Base-by-base conservation (phyloP, 208 protist species). In the Trypanosoma platydactyli region DNA sequence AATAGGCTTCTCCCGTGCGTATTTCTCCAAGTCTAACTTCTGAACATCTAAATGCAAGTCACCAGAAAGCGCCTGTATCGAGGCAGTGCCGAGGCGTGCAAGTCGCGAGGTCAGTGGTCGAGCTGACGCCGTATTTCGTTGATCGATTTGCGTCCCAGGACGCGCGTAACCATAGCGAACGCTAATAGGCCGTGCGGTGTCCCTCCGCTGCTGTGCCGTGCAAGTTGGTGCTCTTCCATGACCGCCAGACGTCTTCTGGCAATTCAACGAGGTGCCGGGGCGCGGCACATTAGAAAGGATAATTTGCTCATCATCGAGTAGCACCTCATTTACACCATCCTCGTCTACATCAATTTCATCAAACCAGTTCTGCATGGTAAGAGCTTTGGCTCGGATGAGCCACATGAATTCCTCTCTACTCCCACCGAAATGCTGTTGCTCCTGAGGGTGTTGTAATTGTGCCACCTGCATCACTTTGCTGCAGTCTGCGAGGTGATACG, bases 341-440 rank as follows among this genome's bases (percentile, higher is more conserved):
- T 98, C 96, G 45, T 98, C 97, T 54, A 98, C 77, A 30, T 98
- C 96, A n/a, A 89, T 79, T 71, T 99, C 97, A 70, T 98, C 95
- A 68, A 97, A 97, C 84, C 85, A 98, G 63, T 80, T 92, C 64
- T 95, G 89, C 60, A 84, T 71, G 44, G 95, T 94, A 46, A 98
- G 81, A 7, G 94, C 86, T 41, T 86, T 83, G 6, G 83, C 89
- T 73, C 98, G 97, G 13, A 98, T 86, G 56, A 81, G 94, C 97
- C 97, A 98, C 55, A 98, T 71, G 38, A 81, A 73, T 81, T 93
- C 77, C 15, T 92, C 82, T 22, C 80, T 35, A 9, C 40, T 51
- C 30, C 33, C 29, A 4, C 7, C 22, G 42, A 20, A 30, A 24
- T 16, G 24, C 5, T 52, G 67, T 24, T n/a, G 33, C 52, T 40